Conservation (phyloP, 2,329 filamentous ascomycete genomes). For the Xylariaceae sp. region DNA sequence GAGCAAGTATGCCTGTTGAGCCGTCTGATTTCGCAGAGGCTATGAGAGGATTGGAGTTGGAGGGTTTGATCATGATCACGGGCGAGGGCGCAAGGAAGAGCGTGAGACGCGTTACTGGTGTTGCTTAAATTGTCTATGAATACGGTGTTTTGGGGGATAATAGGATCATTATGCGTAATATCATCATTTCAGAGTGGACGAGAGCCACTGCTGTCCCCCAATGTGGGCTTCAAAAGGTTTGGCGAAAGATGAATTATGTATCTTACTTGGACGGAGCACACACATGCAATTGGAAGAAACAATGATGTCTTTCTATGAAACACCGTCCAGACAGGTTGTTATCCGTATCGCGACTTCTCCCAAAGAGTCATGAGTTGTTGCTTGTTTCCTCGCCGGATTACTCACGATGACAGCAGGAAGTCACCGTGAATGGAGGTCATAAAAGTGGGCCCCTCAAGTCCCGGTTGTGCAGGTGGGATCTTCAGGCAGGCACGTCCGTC, state of each 20-base stretch:
- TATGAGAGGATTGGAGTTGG: conserved; percentile 73
- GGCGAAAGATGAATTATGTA: no score
- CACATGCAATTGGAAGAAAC: conserved; percentile 11
- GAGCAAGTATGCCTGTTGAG: conserved; percentile 66
- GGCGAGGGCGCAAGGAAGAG: conserved; percentile 81
- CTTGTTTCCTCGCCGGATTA: no score
- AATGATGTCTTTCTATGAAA: conserved; percentile 4
- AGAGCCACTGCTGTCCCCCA: no score
- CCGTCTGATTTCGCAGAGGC: conserved; percentile 76
- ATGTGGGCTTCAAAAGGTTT: no score
- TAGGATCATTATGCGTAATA: background rate
- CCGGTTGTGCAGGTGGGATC: no score
- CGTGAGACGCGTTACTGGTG: conserved; percentile 66
- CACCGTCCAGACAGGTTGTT: background rate
- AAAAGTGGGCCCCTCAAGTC: no score
- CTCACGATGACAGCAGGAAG: no score
- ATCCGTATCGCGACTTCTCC: background rate
- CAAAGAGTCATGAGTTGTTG: no score
- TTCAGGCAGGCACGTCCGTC: background rate
- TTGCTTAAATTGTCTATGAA: conserved; percentile 31
- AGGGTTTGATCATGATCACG: conserved; percentile 72
- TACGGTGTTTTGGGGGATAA: background rate
- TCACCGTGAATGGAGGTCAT: no score
- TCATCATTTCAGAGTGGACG: background rate
- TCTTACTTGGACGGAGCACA: no score